Conservation (phyloP, 2,329 filamentous ascomycete species). For the Elsinoe perseae region DNA sequence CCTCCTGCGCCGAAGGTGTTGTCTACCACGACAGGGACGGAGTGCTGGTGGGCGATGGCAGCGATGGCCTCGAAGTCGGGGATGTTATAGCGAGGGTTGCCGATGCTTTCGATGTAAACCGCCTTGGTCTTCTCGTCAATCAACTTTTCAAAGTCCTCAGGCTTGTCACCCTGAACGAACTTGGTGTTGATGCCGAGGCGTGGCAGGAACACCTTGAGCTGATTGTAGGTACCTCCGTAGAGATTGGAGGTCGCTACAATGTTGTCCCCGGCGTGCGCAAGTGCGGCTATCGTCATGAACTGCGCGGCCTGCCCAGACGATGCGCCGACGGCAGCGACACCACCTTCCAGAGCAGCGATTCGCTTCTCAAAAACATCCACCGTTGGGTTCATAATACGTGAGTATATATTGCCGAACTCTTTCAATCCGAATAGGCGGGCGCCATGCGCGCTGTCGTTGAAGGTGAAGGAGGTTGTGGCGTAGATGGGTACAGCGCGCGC, state of each 20-base stretch:
- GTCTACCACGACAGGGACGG: slow-evolving; percentile 60
- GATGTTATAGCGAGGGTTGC: slow-evolving; percentile 88
- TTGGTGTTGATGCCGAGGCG: slow-evolving; percentile 82
- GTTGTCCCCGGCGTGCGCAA: slow-evolving; percentile 86
- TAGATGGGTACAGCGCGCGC: slow-evolving; percentile 93
- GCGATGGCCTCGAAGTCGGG: slow-evolving; percentile 84
- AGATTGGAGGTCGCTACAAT: slow-evolving; percentile 85
- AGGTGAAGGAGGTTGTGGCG: slow-evolving; percentile 81
- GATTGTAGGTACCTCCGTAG: slow-evolving; percentile 95
- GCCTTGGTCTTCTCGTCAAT: slow-evolving; percentile 94
- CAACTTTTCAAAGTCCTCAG: slow-evolving; percentile 67
- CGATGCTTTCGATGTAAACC: slow-evolving; percentile 84
- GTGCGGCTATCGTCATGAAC: slow-evolving; percentile 77
- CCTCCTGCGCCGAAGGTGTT: slow-evolving; percentile 94
- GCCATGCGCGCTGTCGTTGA: slow-evolving; percentile 94
- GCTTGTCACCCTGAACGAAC: slow-evolving; percentile 73
- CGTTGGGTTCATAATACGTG: slow-evolving; percentile 91
- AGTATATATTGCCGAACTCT: slow-evolving; percentile 97
- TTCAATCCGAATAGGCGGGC: slow-evolving; percentile 94
- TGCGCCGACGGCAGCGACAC: slow-evolving; percentile 75
- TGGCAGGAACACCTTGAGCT: slow-evolving; percentile 84
- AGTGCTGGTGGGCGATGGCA: slow-evolving; percentile 64
- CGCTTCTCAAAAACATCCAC: slow-evolving; percentile 95
- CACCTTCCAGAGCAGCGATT: slow-evolving; percentile 89
- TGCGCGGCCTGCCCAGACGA: slow-evolving; percentile 85